A percentile compares a stretch with the other conserved stretches of the same genome.
phyloP scores from a whole-genome alignment of 2,329 filamentous ascomycete species.

The Atkinsonella texensis region DNA sequence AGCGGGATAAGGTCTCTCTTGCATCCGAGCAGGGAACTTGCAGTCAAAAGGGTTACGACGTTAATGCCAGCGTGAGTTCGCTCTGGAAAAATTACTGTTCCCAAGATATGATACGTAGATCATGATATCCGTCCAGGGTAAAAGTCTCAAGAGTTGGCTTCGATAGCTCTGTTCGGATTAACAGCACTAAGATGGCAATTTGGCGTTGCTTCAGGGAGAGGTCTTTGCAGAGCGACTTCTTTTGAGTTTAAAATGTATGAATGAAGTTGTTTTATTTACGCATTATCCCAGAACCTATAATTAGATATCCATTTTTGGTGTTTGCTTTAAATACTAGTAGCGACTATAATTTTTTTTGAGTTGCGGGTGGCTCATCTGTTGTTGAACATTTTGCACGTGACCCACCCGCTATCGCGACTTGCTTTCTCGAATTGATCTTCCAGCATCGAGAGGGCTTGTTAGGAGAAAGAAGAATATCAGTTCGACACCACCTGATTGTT shows the following conservation, averaged over 20 bases:
- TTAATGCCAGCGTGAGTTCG: neutral
- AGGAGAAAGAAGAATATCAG: neutral
- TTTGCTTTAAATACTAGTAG: too few species aligned
- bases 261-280: neutral
- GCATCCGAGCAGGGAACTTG: neutral
- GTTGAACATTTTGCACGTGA: too few species aligned
- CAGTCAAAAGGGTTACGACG: neutral
- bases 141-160: conserved; percentile 15
- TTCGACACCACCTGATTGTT: too few species aligned
- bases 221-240: conserved; percentile 13
- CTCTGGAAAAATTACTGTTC: neutral
- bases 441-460: too few species aligned
- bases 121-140: conserved; percentile 15
- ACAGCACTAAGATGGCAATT: conserved; percentile 16
- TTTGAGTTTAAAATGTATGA: neutral
- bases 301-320: too few species aligned
- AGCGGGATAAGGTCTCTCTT: neutral
- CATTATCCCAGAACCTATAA: neutral
- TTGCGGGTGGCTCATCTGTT: too few species aligned
- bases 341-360: too few species aligned
- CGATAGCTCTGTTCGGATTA: conserved; percentile 19
- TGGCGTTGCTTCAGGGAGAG: conserved; percentile 14
- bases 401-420: too few species aligned
- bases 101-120: conserved; percentile 12
- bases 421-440: neutral